Base-by-base conservation (phyloP, 768 basidiomycete species). In the Tylopilus cervinicoccineus region DNA sequence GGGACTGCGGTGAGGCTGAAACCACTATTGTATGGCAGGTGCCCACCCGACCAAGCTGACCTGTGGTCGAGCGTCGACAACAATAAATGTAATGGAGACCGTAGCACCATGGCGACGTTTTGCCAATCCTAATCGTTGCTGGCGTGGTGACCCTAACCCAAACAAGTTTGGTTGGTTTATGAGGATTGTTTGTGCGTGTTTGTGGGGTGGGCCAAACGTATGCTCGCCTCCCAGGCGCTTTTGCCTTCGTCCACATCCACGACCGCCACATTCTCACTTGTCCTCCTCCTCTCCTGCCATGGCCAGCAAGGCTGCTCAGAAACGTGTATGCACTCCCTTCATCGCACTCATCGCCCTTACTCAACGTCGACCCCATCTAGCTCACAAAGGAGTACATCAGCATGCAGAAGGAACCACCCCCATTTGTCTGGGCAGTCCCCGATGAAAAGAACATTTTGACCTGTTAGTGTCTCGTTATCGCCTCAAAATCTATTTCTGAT, bases 381-480 rank as follows among this genome's bases (percentile, higher is more conserved):
- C 80, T 91, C 52, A 73, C 76, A 29, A 93, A 95, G 70, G 94
- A 97, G 74, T 93, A 86, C 70, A 80, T 88, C 59, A 74, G 79
- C 41, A 95, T 97, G 89, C 92, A 95, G 71, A 86, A 73, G 62
- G 85, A 88, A 52, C 92, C 95, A 13, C 95, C 95, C 1, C 95
- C 95, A 51, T 98, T 93, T 68, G 85, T 97, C 19, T 94, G 89
- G 86, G 94, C 95, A 32, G 79, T 78, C 26, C 95, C 95, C 13
- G 93, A 96, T 60, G 95, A 98, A 79, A 93, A 93, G 83, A 95
- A 97, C 68, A 94, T 97, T 59, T 68, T 97, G 43, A 93, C 81
- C 47, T 97, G 93, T 96, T 65, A 70, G 93, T 76, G 16, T 40
- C 5, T 27, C 41, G 23, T 17, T 26, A 17, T 44, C 50, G 42